These are phyloP conservation scores for Pascua sp. DNA, from an alignment of 1,284 basidiomycete species.

Conservation along the genomic window DNA sequence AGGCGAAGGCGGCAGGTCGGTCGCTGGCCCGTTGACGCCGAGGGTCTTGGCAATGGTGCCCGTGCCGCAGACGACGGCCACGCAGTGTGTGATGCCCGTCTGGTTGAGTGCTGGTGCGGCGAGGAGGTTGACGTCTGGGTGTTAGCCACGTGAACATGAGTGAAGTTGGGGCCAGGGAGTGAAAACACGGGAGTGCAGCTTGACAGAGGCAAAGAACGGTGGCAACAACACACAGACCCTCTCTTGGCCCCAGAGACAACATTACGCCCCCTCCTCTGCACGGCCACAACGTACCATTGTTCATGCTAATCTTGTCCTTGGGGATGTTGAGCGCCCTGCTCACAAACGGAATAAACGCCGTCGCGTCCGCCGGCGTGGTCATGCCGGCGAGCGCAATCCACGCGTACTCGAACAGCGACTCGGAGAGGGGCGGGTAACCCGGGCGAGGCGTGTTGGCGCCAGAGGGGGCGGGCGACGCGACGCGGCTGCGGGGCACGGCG, in stretches of 20 bases:
- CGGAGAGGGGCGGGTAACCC: constrained; percentile 21
- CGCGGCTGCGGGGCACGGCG: constrained; percentile 3
- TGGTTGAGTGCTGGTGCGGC: constrained; percentile 38
- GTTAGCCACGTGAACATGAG: neutral
- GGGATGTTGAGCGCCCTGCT: constrained; percentile 18
- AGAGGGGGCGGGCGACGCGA: constrained; percentile 6
- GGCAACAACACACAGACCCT: too few relatives aligned
- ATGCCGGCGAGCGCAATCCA: constrained; percentile 44
- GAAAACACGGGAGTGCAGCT: too few relatives aligned
- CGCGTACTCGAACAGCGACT: constrained; percentile 30
- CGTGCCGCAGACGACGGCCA: constrained; percentile 40
- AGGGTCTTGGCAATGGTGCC: constrained; percentile 41
- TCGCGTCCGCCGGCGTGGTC: constrained; percentile 23
- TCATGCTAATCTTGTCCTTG: constrained; percentile 25
- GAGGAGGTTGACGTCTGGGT: constrained; percentile 41
- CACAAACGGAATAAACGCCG: constrained; percentile 25
- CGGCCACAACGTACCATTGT: constrained; percentile 27
- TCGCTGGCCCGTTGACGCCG: constrained; percentile 12
- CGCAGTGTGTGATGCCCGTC: constrained; percentile 30
- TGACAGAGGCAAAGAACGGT: too few relatives aligned
- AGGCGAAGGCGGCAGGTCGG: constrained; percentile 11
- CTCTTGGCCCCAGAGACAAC: too few relatives aligned
- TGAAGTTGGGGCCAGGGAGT: too few relatives aligned
- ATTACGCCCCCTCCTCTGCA: too few relatives aligned
- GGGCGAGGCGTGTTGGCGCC: constrained; percentile 12